These are phyloP conservation scores for Tylopilus subfusipes DNA, from an alignment of 768 basidiomycete species.

Conservation along the genomic window DNA sequence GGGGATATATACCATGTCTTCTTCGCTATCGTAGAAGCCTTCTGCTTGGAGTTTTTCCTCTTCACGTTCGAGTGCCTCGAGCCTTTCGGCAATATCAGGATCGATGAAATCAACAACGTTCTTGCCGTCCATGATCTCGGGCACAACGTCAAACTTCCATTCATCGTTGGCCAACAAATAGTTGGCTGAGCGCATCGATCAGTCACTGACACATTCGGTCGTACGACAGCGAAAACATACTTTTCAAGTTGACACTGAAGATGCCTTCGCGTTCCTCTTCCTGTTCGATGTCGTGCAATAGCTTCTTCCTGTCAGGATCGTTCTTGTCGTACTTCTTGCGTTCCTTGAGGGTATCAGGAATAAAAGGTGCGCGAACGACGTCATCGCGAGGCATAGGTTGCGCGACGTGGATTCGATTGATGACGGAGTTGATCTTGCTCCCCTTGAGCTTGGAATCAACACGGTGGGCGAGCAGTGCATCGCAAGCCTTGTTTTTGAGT, in stretches of 20 bases:
- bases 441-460: conserved; percentile 95
- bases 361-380: conserved; percentile 81
- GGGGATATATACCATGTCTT: conserved; percentile 63
- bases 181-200: conserved; percentile 58
- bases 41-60: conserved; percentile 92
- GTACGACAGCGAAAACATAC: conserved; percentile 41
- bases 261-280: conserved; percentile 90
- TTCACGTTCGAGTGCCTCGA: conserved; percentile 95
- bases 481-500: conserved; percentile 93
- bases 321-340: conserved; percentile 82
- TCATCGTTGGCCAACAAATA: conserved; percentile 85
- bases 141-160: conserved; percentile 96
- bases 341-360: conserved; percentile 78
- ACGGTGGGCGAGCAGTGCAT: conserved; percentile 89
- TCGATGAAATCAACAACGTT: conserved; percentile 99
- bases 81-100: conserved; percentile 93
- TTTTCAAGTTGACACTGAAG: conserved; percentile 85
- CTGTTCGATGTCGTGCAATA: conserved; percentile 79
- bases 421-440: conserved; percentile 84
- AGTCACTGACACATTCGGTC: background rate
- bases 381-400: conserved; percentile 89
- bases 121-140: conserved; percentile 99
- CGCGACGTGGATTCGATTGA: conserved; percentile 95
- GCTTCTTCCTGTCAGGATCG: conserved; percentile 69
- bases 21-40: conserved; percentile 91